Base-by-base conservation (phyloP, 176 grass and related monocot species). In the Juncus inflexus region DNA sequence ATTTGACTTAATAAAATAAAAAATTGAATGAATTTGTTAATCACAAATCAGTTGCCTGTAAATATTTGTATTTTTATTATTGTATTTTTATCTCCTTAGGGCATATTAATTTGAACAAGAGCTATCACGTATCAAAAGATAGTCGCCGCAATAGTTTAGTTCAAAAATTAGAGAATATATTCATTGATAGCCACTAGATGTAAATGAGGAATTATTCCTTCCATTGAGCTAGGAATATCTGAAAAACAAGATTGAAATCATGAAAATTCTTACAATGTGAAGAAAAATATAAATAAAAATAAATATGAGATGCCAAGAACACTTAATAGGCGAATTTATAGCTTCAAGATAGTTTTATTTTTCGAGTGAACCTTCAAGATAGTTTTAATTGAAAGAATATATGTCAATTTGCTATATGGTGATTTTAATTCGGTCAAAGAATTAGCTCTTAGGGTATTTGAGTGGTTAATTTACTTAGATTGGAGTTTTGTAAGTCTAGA, bases 111-210 rank as follows among this genome's bases (percentile, higher is more conserved):
- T 42, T 59, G 11, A 90, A 80, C 76, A 90, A 83, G 84, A 90
- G 86, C 79, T 66, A 66, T 90, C 87, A 77, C 64, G 82, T 86
- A 86, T 70, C 35, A 65, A 70, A 80, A 62, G 72, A 86, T 74
- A 80, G 81, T 90, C 79, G 83, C 73, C 59, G 69, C 55, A 77
- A 78, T 86, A 80, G 73, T 90, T 80, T 86, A 86, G 72, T 83
- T 80, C 64, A 41, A 62, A 63, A 28, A 61, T 41, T 51, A 64
- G 66, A 77, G 87, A 80, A 90, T 90, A 90, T 90, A 72, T 90
- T 83, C 87, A 55, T 16, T 61, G 79, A 90, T 83, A 77, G 74
- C 76, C 74, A 90, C 63, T 61, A 60, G 79, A 90, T 78, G 66
- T 9, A 15, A 37, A 70, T 28, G 52, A 15, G 8, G 7, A 57